Conservation (phyloP, 768 basidiomycete species). For the Phlebiopsis flavidoalba region DNA sequence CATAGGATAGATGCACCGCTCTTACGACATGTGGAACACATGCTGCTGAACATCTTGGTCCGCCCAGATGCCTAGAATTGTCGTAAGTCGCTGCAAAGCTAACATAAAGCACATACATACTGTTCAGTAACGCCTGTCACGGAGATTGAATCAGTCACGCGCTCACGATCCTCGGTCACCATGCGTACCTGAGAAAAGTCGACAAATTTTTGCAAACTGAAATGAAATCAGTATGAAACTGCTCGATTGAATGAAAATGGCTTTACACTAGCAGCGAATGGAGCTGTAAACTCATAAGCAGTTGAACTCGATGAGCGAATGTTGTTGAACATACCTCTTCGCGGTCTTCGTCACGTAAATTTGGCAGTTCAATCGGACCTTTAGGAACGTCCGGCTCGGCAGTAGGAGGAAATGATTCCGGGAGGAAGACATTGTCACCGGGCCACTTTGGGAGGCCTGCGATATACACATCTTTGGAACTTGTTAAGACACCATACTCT, state of each 20-base stretch:
- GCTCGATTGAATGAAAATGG: neutral
- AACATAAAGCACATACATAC: neutral
- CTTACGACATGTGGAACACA: constrained; percentile 28
- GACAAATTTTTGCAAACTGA: constrained; percentile 26
- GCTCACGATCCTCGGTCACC: neutral
- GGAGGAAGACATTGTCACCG: constrained; percentile 40
- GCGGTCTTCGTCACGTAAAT: constrained; percentile 38
- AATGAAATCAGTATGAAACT: neutral
- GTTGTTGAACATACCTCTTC: constrained; percentile 35
- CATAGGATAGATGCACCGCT: neutral
- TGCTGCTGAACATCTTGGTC: constrained; percentile 37
- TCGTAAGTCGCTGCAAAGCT: neutral
- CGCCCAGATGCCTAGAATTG: constrained; percentile 40
- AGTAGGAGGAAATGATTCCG: constrained; percentile 46
- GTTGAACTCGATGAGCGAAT: neutral
- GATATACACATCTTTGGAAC: constrained; percentile 40
- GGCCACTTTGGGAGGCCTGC: constrained; percentile 28
- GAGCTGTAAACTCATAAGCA: constrained; percentile 30
- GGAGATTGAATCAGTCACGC: neutral
- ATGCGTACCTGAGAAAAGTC: constrained; percentile 22
- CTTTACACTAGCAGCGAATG: constrained; percentile 53
- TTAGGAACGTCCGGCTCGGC: constrained; percentile 18
- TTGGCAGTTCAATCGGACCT: constrained; percentile 17
- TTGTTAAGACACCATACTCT: neutral
- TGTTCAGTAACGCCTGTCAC: constrained; percentile 4